Conservation (phyloP, 352 stramenopile genomes). For the Globisporangium cylindrosporum region DNA sequence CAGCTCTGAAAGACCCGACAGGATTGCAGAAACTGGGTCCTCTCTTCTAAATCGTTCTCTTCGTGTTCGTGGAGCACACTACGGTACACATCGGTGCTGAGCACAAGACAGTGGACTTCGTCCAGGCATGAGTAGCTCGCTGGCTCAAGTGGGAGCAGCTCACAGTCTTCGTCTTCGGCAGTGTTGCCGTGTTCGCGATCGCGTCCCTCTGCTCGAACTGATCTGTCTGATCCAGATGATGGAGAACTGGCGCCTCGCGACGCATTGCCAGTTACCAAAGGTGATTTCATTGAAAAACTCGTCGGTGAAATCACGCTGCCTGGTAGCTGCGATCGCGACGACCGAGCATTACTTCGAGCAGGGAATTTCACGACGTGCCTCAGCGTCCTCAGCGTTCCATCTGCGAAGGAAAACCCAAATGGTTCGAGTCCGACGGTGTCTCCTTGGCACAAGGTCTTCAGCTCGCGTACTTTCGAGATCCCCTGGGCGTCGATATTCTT, state of each 20-base stretch:
- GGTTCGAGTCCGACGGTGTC: conserved; percentile 56
- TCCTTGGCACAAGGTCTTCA: conserved; percentile 53
- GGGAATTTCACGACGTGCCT: not conserved
- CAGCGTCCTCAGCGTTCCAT: conserved; percentile 36
- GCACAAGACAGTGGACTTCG: conserved; percentile 52
- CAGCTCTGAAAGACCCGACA: conserved; percentile 68
- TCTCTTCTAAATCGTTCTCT: conserved; percentile 39
- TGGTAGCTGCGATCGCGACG: not conserved
- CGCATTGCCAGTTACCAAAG: not conserved
- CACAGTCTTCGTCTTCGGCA: not conserved
- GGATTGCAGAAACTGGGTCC: conserved; percentile 46
- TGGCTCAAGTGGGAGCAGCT: conserved; percentile 24
- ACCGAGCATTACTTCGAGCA: not conserved
- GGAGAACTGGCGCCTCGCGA: not conserved
- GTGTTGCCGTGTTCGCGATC: conserved; percentile 9
- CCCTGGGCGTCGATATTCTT: conserved; percentile 39
- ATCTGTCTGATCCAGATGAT: not conserved
- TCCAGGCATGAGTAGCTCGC: conserved; percentile 53
- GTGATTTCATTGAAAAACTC: not conserved
- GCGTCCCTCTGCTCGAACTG: not conserved
- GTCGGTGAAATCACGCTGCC: not conserved
- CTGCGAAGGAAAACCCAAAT: conserved; percentile 30
- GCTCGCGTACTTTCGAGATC: conserved; percentile 46
- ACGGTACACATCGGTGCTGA: conserved; percentile 45
- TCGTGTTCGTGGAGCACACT: conserved; percentile 51